Percentiles rank a stretch among this genome's conserved stretches.
These are phyloP conservation scores for Penicillium tannophilum DNA, from an alignment of 495 filamentous ascomycete species.

Conservation along the genomic window DNA sequence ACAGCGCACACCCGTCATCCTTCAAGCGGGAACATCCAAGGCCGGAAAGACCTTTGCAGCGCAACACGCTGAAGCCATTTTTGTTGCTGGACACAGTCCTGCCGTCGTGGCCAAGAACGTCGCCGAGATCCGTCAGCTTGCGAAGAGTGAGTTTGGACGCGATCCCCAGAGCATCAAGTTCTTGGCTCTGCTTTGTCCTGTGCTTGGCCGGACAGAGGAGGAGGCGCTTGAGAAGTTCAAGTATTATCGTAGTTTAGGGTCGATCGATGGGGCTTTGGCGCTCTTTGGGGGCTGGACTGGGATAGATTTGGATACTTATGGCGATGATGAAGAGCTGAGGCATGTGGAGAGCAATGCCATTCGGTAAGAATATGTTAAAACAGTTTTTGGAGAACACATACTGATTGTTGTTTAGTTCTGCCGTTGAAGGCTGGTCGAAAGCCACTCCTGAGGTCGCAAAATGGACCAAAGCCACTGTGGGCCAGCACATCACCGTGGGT, in stretches of 20 bases:
- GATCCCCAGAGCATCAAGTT: constrained; percentile 56
- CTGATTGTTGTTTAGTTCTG: constrained; percentile 33
- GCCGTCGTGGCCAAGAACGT: constrained; percentile 50
- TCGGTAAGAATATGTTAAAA: constrained; percentile 34
- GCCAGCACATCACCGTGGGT: constrained; percentile 63
- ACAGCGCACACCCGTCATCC: constrained; percentile 65
- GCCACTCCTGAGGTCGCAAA: constrained; percentile 48
- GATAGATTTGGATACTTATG: constrained; percentile 54
- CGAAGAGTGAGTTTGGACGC: constrained; percentile 45
- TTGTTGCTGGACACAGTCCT: constrained; percentile 52
- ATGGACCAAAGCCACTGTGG: constrained; percentile 67
- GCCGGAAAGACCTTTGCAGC: constrained; percentile 66
- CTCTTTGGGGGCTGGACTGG: constrained; percentile 63
- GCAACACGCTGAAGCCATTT: constrained; percentile 59
- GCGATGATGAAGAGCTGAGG: constrained; percentile 56
- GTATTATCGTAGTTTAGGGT: constrained; percentile 49
- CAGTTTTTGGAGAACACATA: background rate
- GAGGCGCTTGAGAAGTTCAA: constrained; percentile 56
- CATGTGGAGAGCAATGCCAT: constrained; percentile 67
- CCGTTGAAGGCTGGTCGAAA: constrained; percentile 52
- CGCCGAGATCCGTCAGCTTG: constrained; percentile 51
- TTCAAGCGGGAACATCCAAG: constrained; percentile 66
- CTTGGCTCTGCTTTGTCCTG: constrained; percentile 51
- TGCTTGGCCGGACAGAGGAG: constrained; percentile 56
- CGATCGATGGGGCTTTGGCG: constrained; percentile 57